phyloP scores from a whole-genome alignment of 2,329 filamentous ascomycete species.

The Aspergillus bombycis region DNA sequence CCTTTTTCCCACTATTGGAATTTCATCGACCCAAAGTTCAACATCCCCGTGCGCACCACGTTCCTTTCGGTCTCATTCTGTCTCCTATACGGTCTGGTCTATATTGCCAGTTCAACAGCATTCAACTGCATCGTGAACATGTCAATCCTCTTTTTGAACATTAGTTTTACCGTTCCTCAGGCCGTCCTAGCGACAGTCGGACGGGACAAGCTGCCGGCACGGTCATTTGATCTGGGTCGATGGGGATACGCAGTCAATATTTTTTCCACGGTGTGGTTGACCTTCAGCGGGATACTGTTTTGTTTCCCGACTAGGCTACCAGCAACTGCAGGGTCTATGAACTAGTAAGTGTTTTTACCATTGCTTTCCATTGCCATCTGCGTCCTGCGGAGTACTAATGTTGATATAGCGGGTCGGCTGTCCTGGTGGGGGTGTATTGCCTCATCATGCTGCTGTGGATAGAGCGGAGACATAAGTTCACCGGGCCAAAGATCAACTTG shows the following conservation, averaged over 20 bases:
- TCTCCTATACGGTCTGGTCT: conserved; percentile 42
- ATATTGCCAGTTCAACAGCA: conserved; percentile 40
- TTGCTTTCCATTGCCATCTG: conserved; percentile 20
- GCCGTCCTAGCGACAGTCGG: conserved; percentile 48
- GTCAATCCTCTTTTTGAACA: conserved; percentile 38
- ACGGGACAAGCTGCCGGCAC: conserved; percentile 21
- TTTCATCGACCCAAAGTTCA: conserved; percentile 17
- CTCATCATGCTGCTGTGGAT: conserved; percentile 12
- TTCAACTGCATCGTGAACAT: conserved; percentile 47
- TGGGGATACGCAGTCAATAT: conserved; percentile 44
- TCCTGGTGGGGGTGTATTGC: conserved; percentile 37
- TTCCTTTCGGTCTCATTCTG: conserved; percentile 48
- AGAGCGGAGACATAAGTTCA: conserved; percentile 14
- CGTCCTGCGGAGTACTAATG: neutral
- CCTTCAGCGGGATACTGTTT: conserved; percentile 50
- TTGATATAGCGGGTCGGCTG: conserved; percentile 33
- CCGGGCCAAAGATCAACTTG: conserved; percentile 17
- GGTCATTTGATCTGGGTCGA: conserved; percentile 36
- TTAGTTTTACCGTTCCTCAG: conserved; percentile 46
- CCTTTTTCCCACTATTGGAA: conserved; percentile 20
- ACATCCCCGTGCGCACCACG: conserved; percentile 46
- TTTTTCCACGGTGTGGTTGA: conserved; percentile 48
- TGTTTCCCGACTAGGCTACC: conserved; percentile 49
- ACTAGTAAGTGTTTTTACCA: conserved; percentile 38
- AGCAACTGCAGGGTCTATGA: conserved; percentile 50